Percentiles rank a stretch among this genome's conserved stretches.
Conservation (phyloP, 495 filamentous ascomycete genomes). For the Hyaloscypha bicolor region DNA sequence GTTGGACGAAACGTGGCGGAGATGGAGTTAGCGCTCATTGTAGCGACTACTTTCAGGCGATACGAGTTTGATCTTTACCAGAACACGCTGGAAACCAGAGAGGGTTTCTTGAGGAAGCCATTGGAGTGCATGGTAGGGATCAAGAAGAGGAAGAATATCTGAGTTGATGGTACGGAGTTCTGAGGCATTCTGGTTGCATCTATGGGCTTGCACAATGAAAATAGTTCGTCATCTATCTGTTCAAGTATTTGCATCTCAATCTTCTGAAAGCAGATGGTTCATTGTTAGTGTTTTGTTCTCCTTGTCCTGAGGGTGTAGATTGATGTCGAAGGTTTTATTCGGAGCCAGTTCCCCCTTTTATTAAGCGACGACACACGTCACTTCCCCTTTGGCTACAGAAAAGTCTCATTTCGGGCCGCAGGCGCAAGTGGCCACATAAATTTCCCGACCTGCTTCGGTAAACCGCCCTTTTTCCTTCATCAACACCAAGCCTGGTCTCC, state of each 20-base stretch:
- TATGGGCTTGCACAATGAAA: not conserved
- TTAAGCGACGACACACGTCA: too few relatives aligned
- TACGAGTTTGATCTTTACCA: constrained; percentile 78
- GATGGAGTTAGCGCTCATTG: constrained; percentile 89
- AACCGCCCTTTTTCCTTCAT: too few relatives aligned
- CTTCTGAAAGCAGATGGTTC: too few relatives aligned
- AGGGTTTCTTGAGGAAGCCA: constrained; percentile 92
- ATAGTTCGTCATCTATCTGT: not conserved
- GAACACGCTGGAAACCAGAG: constrained; percentile 72
- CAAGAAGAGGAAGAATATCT: constrained; percentile 39
- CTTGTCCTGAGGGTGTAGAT: too few relatives aligned
- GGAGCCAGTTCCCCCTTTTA: too few relatives aligned
- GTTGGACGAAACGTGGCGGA: constrained; percentile 88
- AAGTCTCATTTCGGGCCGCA: too few relatives aligned
- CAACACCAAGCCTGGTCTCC: not conserved
- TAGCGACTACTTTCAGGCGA: constrained; percentile 70
- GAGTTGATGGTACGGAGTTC: not conserved
- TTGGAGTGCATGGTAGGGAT: constrained; percentile 74
- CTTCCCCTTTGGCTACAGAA: too few relatives aligned
- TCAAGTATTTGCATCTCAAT: not conserved
- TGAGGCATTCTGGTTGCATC: not conserved
- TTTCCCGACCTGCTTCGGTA: too few relatives aligned
- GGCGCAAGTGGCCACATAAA: too few relatives aligned
- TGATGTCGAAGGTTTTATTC: too few relatives aligned
- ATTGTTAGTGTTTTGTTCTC: too few relatives aligned